Conservation (phyloP, 2,329 filamentous ascomycete genomes). For the Sporothrix luriei region DNA sequence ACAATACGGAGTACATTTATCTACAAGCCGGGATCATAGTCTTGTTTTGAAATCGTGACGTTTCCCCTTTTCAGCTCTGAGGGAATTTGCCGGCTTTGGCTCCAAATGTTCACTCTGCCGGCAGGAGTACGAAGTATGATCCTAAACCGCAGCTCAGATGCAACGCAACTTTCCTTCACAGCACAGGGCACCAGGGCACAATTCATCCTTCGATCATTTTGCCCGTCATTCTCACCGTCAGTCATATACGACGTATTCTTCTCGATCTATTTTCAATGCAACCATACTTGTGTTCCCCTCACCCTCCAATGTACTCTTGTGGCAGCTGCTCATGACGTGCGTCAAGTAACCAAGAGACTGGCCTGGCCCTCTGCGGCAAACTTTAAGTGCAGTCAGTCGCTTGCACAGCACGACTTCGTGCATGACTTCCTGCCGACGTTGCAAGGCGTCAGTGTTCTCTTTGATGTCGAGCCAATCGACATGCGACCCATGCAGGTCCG, state of each 20-base stretch:
- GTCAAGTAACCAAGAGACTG: constrained; percentile 17
- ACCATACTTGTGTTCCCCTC: not conserved
- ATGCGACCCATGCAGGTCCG: constrained; percentile 10
- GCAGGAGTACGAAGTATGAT: not conserved
- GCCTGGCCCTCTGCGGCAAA: constrained; percentile 5
- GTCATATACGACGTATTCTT: no score
- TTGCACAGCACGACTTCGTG: constrained; percentile 6
- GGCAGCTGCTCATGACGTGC: constrained; percentile 19
- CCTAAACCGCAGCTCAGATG: not conserved
- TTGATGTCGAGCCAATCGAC: not conserved
- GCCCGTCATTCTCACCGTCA: not conserved
- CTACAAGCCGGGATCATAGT: not conserved
- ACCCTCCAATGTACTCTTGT: not conserved
- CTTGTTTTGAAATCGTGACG: not conserved
- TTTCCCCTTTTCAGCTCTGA: no score
- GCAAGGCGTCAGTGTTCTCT: not conserved
- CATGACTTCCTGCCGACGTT: not conserved
- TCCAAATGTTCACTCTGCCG: not conserved
- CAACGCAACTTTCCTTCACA: not conserved
- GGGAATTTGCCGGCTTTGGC: constrained; percentile 3
- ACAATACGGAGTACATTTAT: not conserved
- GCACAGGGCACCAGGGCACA: not conserved
- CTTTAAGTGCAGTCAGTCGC: not conserved
- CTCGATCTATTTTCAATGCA: not conserved
- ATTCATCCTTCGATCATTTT: not conserved